phyloP scores from a whole-genome alignment of 345 rosid genomes.

The Lepidium aucheri region DNA sequence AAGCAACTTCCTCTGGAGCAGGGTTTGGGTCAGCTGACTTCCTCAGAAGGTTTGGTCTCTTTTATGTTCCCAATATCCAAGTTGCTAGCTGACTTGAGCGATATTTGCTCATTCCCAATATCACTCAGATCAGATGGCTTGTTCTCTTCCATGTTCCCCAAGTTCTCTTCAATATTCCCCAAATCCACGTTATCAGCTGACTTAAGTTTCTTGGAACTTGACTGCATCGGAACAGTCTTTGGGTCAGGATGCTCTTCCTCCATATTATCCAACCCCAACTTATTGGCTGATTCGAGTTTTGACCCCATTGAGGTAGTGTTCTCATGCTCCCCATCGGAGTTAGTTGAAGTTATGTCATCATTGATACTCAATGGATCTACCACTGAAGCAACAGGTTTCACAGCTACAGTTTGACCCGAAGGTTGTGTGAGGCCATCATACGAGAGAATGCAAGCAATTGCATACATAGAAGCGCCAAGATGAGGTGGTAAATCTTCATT shows the following conservation, averaged over 20 bases:
- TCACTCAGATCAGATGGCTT: neutral
- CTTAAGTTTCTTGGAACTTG: neutral
- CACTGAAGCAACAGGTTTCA: slow-evolving; percentile 6
- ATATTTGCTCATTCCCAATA: neutral
- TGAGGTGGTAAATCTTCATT: slow-evolving; percentile 46
- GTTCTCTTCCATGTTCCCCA: neutral
- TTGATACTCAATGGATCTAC: slow-evolving; percentile 5
- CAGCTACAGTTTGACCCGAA: slow-evolving; percentile 1
- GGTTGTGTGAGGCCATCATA: slow-evolving; percentile 49
- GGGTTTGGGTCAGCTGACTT: slow-evolving; percentile 8
- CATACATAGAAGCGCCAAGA: slow-evolving; percentile 53
- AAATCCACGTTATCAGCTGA: neutral
- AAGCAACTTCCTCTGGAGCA: neutral
- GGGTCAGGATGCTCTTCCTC: slow-evolving; percentile 1
- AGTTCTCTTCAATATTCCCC: neutral
- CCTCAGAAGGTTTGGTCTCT: neutral
- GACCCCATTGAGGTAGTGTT: slow-evolving; percentile 3
- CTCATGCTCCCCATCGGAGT: neutral
- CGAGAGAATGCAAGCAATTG: slow-evolving; percentile 54
- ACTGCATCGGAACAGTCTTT: neutral
- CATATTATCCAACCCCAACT: neutral
- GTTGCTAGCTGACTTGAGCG: neutral
- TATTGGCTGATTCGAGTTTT: neutral
- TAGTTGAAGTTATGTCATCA: neutral
- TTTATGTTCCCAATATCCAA: neutral